Evolutionary conservation across 495 filamentous ascomycete genomes (phyloP).

Genomic region (Neurospora tetrasperma): DNA sequence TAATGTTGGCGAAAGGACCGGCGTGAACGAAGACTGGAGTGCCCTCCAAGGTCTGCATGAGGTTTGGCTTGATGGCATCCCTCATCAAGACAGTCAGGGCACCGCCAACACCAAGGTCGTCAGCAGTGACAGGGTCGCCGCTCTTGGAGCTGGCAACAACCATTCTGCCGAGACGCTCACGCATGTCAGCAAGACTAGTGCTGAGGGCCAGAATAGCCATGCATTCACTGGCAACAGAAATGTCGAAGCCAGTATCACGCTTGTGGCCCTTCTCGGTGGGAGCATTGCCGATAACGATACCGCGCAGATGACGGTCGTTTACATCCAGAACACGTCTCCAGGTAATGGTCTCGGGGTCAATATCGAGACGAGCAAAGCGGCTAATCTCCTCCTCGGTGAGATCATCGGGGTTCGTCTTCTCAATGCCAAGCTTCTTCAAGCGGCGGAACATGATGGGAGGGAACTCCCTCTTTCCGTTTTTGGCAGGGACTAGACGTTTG

Average conservation of each 20-base stretch:
- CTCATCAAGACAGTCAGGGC: slow-evolving; percentile 91
- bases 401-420: slow-evolving; percentile 85
- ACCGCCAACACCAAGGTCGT: slow-evolving; percentile 88
- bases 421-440: slow-evolving; percentile 87
- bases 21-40: slow-evolving; percentile 97
- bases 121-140: slow-evolving; percentile 90
- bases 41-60: slow-evolving; percentile 97
- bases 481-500: slow-evolving; percentile 76
- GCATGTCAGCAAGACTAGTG: slow-evolving; percentile 79
- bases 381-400: slow-evolving; percentile 81
- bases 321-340: slow-evolving; percentile 95
- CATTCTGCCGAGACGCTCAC: slow-evolving; percentile 90
- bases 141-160: slow-evolving; percentile 79
- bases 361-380: slow-evolving; percentile 85
- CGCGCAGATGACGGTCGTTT: slow-evolving; percentile 87
- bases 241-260: slow-evolving; percentile 87
- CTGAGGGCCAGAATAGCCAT: slow-evolving; percentile 97
- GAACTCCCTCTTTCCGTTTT: slow-evolving; percentile 83
- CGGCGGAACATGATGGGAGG: slow-evolving; percentile 82
- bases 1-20: slow-evolving; percentile 96
- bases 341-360: slow-evolving; percentile 93
- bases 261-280: slow-evolving; percentile 80
- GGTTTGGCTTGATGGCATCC: slow-evolving; percentile 95
- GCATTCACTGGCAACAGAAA: slow-evolving; percentile 93
- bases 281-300: slow-evolving; percentile 77